Evolutionary conservation across 148 eudicot species (phyloP).

Genomic region (Diospyros lotus): DNA sequence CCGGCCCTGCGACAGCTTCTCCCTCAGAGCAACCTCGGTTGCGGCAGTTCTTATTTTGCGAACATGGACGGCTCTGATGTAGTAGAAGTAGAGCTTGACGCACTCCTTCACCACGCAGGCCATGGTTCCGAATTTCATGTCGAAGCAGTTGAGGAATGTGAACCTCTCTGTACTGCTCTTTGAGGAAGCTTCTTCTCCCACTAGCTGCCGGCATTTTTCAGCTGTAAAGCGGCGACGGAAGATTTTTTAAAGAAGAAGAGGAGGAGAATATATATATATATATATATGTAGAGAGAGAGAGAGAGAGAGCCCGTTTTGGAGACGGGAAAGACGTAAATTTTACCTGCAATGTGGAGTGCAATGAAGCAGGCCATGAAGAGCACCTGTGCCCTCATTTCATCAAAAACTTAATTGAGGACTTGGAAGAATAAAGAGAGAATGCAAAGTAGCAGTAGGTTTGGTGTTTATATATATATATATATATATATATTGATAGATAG

Average conservation of each 20-base stretch:
- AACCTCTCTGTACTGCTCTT: slow-evolving; percentile 38
- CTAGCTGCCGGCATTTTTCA: slow-evolving; percentile 37
- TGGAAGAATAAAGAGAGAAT: background rate
- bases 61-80: slow-evolving; percentile 41
- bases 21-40: slow-evolving; percentile 29
- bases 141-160: slow-evolving; percentile 41
- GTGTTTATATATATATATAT: no score
- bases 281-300: background rate
- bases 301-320: no score
- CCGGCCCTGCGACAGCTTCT: slow-evolving; percentile 32
- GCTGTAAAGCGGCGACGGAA: slow-evolving; percentile 23
- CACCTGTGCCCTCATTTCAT: slow-evolving; percentile 10
- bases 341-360: slow-evolving; percentile 24
- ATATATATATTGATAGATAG: background rate
- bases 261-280: background rate
- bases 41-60: slow-evolving; percentile 25
- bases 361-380: slow-evolving; percentile 22
- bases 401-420: background rate
- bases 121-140: slow-evolving; percentile 41
- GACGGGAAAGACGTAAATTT: no score
- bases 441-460: background rate
- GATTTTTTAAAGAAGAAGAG: no score
- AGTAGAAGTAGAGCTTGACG: slow-evolving; percentile 35
- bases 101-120: slow-evolving; percentile 43
- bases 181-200: slow-evolving; percentile 36